These are phyloP conservation scores for Ilyonectria destructans DNA, from an alignment of 2,329 filamentous ascomycete species.

Conservation along the genomic window DNA sequence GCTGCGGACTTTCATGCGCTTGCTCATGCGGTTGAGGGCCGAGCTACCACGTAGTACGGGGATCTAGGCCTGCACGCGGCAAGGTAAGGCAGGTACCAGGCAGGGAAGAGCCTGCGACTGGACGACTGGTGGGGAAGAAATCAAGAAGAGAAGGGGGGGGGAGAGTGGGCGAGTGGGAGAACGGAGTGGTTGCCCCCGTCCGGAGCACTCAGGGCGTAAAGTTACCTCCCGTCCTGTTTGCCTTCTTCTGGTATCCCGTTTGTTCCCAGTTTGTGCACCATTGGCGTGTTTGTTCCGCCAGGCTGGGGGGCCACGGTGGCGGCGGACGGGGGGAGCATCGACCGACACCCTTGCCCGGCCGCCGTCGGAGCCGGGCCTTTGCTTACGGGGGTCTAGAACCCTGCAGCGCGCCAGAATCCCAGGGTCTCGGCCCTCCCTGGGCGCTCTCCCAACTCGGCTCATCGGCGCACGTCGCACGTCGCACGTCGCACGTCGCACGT, in stretches of 20 bases:
- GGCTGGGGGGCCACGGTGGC: background rate
- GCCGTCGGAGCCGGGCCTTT: conserved; percentile 34
- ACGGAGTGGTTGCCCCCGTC: background rate
- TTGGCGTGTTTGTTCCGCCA: background rate
- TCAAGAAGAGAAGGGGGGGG: background rate
- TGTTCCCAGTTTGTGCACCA: conserved; percentile 12
- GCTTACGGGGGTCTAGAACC: conserved; percentile 24
- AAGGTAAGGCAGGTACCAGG: conserved; percentile 20
- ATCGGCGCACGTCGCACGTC: conserved; percentile 25
- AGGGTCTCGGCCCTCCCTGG: conserved; percentile 33
- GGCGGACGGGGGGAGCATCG: background rate
- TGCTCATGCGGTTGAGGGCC: conserved; percentile 20
- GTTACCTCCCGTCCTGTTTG: background rate
- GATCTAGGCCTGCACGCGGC: conserved; percentile 23
- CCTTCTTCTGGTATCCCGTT: conserved; percentile 5
- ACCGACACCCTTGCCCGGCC: conserved; percentile 16
- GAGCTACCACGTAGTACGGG: conserved; percentile 16
- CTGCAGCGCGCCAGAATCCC: conserved; percentile 10
- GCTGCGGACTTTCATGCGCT: conserved; percentile 11
- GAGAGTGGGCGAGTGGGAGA: background rate
- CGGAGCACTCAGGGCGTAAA: background rate
- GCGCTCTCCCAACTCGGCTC: conserved; percentile 23
- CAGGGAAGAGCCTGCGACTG: conserved; percentile 27
- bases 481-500: conserved; percentile 19
- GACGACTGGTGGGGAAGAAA: background rate